Evolutionary conservation across 306 rosid genomes (phyloP).

Genomic region (Cicer bijugum): DNA sequence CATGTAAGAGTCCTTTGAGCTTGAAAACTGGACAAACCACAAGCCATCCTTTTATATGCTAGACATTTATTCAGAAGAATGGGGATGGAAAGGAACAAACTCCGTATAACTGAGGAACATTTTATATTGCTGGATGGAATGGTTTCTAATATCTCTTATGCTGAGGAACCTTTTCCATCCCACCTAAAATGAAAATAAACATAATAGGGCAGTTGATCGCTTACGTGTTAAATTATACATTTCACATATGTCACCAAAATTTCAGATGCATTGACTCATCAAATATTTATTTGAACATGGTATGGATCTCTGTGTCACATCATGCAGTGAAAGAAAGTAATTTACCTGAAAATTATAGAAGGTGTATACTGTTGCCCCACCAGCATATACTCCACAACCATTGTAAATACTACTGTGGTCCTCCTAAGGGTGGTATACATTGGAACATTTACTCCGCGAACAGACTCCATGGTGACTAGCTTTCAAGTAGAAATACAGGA

Average conservation of each 20-base stretch:
- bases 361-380: slow-evolving; percentile 69
- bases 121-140: neutral
- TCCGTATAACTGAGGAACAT: neutral
- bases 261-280: slow-evolving; percentile 35
- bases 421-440: slow-evolving; percentile 91
- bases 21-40: neutral
- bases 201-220: neutral
- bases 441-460: slow-evolving; percentile 93
- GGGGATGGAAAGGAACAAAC: neutral
- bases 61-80: slow-evolving; percentile 4
- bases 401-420: slow-evolving; percentile 84
- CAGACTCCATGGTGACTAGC: slow-evolving; percentile 88
- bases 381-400: slow-evolving; percentile 67
- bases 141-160: neutral
- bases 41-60: neutral
- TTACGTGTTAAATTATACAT: slow-evolving; percentile 11
- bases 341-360: slow-evolving; percentile 72
- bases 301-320: slow-evolving; percentile 30
- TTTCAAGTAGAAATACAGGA: slow-evolving; percentile 59
- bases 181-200: slow-evolving; percentile 3
- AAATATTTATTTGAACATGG: slow-evolving; percentile 28
- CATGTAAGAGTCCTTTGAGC: neutral
- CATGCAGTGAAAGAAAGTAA: slow-evolving; percentile 36
- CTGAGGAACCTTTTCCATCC: neutral
- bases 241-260: slow-evolving; percentile 1